Base-by-base conservation (phyloP, 2,329 filamentous ascomycete species). In the Xylaria sp. region DNA sequence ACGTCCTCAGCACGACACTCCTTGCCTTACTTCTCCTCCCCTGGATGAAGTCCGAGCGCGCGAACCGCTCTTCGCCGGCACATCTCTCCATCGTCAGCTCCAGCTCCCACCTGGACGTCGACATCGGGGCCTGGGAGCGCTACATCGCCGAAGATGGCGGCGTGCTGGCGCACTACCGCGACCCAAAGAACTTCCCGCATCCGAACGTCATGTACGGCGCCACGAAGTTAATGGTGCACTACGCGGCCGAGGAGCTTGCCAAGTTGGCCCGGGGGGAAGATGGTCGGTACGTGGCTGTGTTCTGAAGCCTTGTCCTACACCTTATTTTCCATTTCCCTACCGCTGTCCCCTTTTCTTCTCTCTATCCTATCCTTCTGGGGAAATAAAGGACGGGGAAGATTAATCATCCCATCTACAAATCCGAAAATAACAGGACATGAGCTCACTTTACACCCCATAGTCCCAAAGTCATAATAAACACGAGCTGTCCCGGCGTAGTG, bases 1-100 rank as follows among this genome's bases (percentile, higher is more conserved):
- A 90, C 74, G 81, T 84, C 1, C 77, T 90, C 1, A 88, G 87
- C 28, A 90, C 86, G 0, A 80, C 82, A 10, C 81, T 89, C 0
- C 79, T 90, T 2, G 85, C 82, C 1, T 70, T 89, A 1, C 77
- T 88, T 0, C 81, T 91, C 13, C 78, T 88, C 2, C 84, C 83
- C 0, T 83, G 83, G 68, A 76, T 88, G 49, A 78, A 75, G 49
- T 54, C 71, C 7, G 73, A 76, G 52, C 74, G 75, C 48, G 66
- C 55, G 10, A 67, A 73, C 60, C 72, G 77, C 39, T 56, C 66
- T 1, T 49, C 71, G 1, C 72, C 76, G 12, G 72, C 76, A 1
- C 77, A 77, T 28, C 51, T 77, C n/a, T 69, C 73, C 57, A 65
- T 75, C 2, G 71, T 75, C 49, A 71, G 74, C 41, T 78, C 75